These are phyloP conservation scores for Rhodotorula sp. DNA, from an alignment of 1,284 basidiomycete species.

Conservation along the genomic window DNA sequence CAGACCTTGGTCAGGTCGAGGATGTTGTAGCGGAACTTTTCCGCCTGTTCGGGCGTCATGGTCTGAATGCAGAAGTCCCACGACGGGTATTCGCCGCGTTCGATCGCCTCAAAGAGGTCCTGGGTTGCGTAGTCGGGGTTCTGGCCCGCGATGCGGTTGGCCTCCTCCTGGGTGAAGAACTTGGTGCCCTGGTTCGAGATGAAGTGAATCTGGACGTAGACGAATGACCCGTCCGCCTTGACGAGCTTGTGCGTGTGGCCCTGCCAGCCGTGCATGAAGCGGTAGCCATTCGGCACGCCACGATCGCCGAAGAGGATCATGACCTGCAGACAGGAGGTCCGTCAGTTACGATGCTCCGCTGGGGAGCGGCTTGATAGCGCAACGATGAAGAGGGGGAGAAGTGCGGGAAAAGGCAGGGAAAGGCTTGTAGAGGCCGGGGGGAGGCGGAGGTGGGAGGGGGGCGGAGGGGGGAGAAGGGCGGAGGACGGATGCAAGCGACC, in stretches of 20 bases:
- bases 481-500: conserved; percentile 53
- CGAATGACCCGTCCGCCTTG: conserved; percentile 76
- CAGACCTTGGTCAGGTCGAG: conserved; percentile 80
- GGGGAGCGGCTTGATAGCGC: background rate
- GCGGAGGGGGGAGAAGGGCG: background rate
- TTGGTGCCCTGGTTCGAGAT: conserved; percentile 75
- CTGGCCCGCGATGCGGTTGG: conserved; percentile 63
- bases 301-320: conserved; percentile 77
- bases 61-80: conserved; percentile 71
- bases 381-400: too few relatives aligned
- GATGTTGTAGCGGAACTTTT: conserved; percentile 81
- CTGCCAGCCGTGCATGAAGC: conserved; percentile 83
- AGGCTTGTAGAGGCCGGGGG: too few relatives aligned
- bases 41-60: conserved; percentile 76
- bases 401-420: too few relatives aligned
- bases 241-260: conserved; percentile 91
- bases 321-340: background rate
- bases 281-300: conserved; percentile 82
- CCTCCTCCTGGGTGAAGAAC: conserved; percentile 62
- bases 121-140: conserved; percentile 81
- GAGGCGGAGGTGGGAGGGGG: too few relatives aligned
- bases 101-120: conserved; percentile 75
- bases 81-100: conserved; percentile 69
- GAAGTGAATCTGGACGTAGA: conserved; percentile 80
- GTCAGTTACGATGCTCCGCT: background rate